Base-by-base conservation (phyloP, 2,329 filamentous ascomycete genomes). In the Talaromyces funiculosus region DNA sequence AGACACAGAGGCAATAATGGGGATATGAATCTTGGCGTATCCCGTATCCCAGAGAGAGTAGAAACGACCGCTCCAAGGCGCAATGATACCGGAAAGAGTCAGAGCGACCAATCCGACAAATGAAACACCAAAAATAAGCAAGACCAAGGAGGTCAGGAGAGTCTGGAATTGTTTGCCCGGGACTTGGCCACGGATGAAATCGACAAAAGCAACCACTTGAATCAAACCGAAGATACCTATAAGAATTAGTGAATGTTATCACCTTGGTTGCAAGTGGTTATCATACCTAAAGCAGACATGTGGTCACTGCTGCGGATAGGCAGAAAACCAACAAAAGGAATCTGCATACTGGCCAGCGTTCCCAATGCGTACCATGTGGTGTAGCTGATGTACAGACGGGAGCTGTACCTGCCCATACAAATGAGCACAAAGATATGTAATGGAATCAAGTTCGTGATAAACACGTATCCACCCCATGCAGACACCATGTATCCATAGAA, bases 401-500 rank as follows among this genome's bases (percentile, higher is more conserved):
- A 88, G 81, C 92, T 97, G 78, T 95, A 99, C 62, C 94, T 83
- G 56, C 95, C 95, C 93, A 99, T 99, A 78, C 89, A 90, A 71
- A 99, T 88, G 67, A 99, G 83, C 51, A 96, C 91, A 69, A 99
- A 92, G 7, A 90, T 87, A 77, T 99, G 94, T 67, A 99, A 85
- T 38, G 94, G 94, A 62, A 99, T 86, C 77, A 99, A 80, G 75
- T 96, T 97, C 63, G 95, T 99, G 73, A 99, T 99, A 84, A 99
- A 99, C 71, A 96, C 94, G 76, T 99, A 99, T 72, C 94, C 94
- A 83, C 94, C 94, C 94, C 94, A 99, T 18, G 95, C 96, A 53
- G 93, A 94, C 65, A 99, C 94, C 94, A 99, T 99, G 86, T 99
- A 99, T 72, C 94, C 94, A 78, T 99, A 99, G 80, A 95, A 97